Evolutionary conservation across 768 basidiomycete genomes (phyloP).

Genomic region (Rubroboletus satanas): DNA sequence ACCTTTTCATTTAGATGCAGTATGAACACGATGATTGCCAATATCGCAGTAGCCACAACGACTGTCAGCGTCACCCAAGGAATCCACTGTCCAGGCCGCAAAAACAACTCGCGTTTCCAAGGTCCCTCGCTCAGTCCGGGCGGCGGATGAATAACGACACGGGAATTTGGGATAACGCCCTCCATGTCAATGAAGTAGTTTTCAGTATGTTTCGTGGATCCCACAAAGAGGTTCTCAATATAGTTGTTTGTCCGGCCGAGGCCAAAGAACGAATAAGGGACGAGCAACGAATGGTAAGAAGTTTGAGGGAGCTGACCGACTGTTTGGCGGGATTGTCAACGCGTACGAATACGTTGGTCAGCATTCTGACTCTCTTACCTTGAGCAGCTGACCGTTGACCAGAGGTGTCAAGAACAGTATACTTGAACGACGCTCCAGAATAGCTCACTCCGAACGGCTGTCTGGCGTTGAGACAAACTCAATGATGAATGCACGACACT

Average conservation of each 20-base stretch:
- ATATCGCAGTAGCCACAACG: slow-evolving; percentile 61
- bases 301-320: slow-evolving; percentile 93
- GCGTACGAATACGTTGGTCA: not conserved
- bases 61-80: slow-evolving; percentile 94
- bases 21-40: slow-evolving; percentile 81
- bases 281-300: slow-evolving; percentile 82
- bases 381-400: slow-evolving; percentile 88
- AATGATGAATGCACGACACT: slow-evolving; percentile 22
- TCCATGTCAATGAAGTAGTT: slow-evolving; percentile 90
- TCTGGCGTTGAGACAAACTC: slow-evolving; percentile 4
- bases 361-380: slow-evolving; percentile 42
- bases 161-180: slow-evolving; percentile 96
- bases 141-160: slow-evolving; percentile 89
- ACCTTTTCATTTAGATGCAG: slow-evolving; percentile 94
- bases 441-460: slow-evolving; percentile 94
- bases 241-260: slow-evolving; percentile 98
- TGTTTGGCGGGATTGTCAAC: slow-evolving; percentile 28
- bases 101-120: slow-evolving; percentile 88
- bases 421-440: slow-evolving; percentile 94
- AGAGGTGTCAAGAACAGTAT: slow-evolving; percentile 89
- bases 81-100: slow-evolving; percentile 95
- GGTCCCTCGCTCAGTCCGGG: slow-evolving; percentile 42
- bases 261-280: slow-evolving; percentile 95
- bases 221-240: slow-evolving; percentile 97
- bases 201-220: slow-evolving; percentile 71